A percentile compares a stretch with the other conserved stretches of the same genome.
Conservation (phyloP, 2,329 filamentous ascomycete species). For the Leptographium procerum region DNA sequence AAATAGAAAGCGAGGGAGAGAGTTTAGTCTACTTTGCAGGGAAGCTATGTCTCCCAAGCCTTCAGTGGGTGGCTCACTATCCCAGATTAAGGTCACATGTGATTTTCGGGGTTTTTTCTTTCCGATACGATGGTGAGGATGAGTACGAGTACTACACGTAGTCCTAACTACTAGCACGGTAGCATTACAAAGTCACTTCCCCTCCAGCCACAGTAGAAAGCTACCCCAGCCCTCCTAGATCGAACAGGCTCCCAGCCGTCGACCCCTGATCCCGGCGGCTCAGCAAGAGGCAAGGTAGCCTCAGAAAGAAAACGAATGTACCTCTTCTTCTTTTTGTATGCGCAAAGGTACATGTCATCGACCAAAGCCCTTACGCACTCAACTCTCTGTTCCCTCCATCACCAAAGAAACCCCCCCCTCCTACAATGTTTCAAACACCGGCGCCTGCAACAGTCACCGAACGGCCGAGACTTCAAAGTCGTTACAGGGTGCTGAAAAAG, state of each 20-base stretch:
- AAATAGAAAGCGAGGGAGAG: neutral
- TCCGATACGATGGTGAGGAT: neutral
- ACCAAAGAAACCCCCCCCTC: too few species aligned
- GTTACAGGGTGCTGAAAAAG: too few species aligned
- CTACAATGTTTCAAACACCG: neutral
- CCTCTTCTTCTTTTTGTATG: too few species aligned
- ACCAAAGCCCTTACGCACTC: too few species aligned
- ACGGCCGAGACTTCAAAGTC: neutral
- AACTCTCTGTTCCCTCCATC: too few species aligned
- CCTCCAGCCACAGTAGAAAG: neutral
- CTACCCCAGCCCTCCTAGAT: slow-evolving; percentile 2
- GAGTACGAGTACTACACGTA: neutral
- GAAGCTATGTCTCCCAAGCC: neutral
- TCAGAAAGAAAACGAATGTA: neutral
- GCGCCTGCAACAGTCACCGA: neutral
- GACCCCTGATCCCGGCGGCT: slow-evolving; percentile 3
- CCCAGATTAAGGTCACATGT: neutral
- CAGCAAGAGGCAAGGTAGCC: neutral
- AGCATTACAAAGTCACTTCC: neutral
- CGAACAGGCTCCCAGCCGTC: neutral
- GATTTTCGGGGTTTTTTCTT: neutral
- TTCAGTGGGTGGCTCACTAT: neutral
- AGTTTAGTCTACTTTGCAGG: neutral
- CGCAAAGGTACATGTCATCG: neutral
- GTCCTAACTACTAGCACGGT: neutral